phyloP scores from a whole-genome alignment of 306 rosid species.

The Pueraria montana region DNA sequence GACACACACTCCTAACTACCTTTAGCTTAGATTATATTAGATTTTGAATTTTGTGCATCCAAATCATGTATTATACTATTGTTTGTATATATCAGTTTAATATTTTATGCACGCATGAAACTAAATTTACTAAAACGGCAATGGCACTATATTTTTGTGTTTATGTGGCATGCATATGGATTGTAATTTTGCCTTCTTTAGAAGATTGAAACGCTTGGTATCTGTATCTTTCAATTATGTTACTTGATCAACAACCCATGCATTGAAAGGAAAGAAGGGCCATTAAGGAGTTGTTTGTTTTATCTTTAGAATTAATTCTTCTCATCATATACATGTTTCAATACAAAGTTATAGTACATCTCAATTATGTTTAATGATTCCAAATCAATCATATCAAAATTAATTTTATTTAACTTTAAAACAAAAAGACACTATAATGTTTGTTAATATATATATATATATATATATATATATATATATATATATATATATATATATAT shows the following conservation, averaged over 20 bases:
- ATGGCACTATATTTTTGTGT: not conserved
- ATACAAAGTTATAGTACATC: not conserved
- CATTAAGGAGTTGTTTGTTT: not conserved
- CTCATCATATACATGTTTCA: not conserved
- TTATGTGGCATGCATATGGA: not conserved
- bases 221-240: not conserved
- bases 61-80: not conserved
- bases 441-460: too few species aligned
- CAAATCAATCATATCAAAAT: not conserved
- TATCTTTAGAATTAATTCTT: not conserved
- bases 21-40: too few species aligned
- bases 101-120: conserved; percentile 6
- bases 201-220: not conserved
- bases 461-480: too few species aligned
- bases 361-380: not conserved
- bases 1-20: too few species aligned
- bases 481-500: too few species aligned
- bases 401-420: not conserved
- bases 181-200: not conserved
- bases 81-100: not conserved
- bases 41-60: conserved; percentile 20
- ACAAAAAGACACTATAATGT: too few species aligned
- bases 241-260: not conserved
- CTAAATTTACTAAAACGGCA: not conserved
- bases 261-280: not conserved